Conservation (phyloP, 176 grass and related monocot genomes). For the Elaeis guineensis region DNA sequence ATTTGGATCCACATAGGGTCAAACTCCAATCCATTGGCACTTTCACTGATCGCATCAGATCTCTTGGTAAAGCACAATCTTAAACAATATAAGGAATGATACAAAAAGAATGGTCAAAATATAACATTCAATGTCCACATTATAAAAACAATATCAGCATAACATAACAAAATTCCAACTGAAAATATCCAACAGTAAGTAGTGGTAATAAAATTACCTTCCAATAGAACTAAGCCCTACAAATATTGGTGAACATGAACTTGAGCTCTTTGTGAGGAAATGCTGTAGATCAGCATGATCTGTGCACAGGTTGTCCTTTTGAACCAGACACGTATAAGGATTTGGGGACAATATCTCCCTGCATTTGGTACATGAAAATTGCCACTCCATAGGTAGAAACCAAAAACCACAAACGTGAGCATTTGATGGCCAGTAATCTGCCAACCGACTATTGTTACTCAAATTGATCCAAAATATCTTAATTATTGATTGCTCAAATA, state of each 20-base stretch:
- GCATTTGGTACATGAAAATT: conserved; percentile 88
- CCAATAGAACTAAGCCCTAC: conserved; percentile 89
- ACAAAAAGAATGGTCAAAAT: too few relatives aligned
- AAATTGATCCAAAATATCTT: background rate
- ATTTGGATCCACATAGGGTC: too few relatives aligned
- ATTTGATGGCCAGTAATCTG: conserved; percentile 80
- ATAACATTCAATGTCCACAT: too few relatives aligned
- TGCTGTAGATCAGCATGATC: conserved; percentile 54
- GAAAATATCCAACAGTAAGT: background rate
- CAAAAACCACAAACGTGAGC: conserved; percentile 75
- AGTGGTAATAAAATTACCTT: conserved; percentile 44
- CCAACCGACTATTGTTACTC: background rate
- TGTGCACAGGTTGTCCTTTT: conserved; percentile 29
- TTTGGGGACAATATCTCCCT: conserved; percentile 29
- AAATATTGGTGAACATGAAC: conserved; percentile 59
- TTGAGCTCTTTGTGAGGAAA: conserved; percentile 45
- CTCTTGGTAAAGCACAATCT: too few relatives aligned
- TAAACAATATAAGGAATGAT: too few relatives aligned
- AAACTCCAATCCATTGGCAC: too few relatives aligned
- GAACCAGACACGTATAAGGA: conserved; percentile 22
- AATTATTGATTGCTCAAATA: background rate
- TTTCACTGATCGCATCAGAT: too few relatives aligned
- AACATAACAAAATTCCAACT: too few relatives aligned
- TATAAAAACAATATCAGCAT: too few relatives aligned
- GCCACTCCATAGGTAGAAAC: conserved; percentile 82